Conservation (phyloP, 208 protist genomes). For the Leishmania braziliensis region DNA sequence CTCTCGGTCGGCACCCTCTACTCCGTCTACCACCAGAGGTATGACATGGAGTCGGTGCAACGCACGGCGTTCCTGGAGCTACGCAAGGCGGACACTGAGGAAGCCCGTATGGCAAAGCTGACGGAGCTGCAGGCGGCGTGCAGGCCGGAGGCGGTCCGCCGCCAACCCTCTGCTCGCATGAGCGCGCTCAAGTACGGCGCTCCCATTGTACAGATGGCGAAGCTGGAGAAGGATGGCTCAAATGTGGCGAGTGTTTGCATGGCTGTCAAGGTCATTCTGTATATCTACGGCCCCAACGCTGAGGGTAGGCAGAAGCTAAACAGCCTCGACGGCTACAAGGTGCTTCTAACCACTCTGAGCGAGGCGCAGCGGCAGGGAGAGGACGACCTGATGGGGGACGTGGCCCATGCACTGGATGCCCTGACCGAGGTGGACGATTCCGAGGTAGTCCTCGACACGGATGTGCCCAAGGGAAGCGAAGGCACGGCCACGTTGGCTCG, state of each 20-base stretch:
- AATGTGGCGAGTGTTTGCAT: slow-evolving; percentile 54
- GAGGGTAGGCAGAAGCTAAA: slow-evolving; percentile 55
- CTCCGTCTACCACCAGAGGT: slow-evolving; percentile 84
- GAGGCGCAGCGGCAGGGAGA: slow-evolving; percentile 82
- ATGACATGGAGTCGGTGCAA: slow-evolving; percentile 54
- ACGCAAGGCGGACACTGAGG: slow-evolving; percentile 37
- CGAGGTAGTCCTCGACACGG: slow-evolving; percentile 68
- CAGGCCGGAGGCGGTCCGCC: slow-evolving; percentile 64
- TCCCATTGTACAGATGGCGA: slow-evolving; percentile 54
- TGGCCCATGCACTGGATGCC: slow-evolving; percentile 53
- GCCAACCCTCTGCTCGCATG: slow-evolving; percentile 51
- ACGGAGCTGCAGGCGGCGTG: slow-evolving; percentile 53
- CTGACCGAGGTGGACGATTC: slow-evolving; percentile 77
- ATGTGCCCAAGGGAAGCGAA: slow-evolving; percentile 73
- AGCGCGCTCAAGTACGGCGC: slow-evolving; percentile 49
- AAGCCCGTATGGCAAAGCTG: slow-evolving; percentile 40
- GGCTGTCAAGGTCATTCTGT: slow-evolving; percentile 54
- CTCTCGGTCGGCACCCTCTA: slow-evolving; percentile 55
- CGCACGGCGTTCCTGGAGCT: slow-evolving; percentile 41
- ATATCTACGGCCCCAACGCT: slow-evolving; percentile 64
- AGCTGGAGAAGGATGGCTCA: slow-evolving; percentile 68
- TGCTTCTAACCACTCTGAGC: slow-evolving; percentile 68
- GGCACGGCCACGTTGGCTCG: slow-evolving; percentile 68
- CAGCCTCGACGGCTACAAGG: slow-evolving; percentile 56
- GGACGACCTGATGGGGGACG: slow-evolving; percentile 73